A percentile compares a stretch with the other conserved stretches of the same genome.
phyloP scores from a whole-genome alignment of 2,329 filamentous ascomycete genomes.

The Xylaria sp. region DNA sequence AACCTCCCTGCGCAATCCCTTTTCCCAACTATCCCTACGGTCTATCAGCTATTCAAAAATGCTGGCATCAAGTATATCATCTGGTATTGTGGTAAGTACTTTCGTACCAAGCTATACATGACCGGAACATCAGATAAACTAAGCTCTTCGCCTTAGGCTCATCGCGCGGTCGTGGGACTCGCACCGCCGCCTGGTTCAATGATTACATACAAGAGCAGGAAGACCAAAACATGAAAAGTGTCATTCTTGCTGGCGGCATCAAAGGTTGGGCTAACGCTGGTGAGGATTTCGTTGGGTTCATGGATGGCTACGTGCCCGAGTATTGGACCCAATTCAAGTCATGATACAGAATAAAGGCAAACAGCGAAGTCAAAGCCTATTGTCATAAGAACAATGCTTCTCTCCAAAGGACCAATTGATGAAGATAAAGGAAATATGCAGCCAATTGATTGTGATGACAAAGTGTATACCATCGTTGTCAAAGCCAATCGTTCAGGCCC shows the following conservation, averaged over 20 bases:
- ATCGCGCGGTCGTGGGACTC: slow-evolving; percentile 63
- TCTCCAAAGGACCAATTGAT: not conserved
- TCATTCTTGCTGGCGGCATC: slow-evolving; percentile 63
- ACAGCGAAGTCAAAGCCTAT: not conserved
- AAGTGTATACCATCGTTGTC: not conserved
- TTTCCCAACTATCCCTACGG: slow-evolving; percentile 54
- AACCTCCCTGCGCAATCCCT: slow-evolving; percentile 63
- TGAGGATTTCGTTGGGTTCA: slow-evolving; percentile 57
- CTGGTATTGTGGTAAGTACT: slow-evolving; percentile 59
- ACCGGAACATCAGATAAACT: not conserved
- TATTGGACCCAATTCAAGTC: slow-evolving; percentile 46
- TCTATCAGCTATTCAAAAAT: slow-evolving; percentile 57
- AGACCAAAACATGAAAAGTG: slow-evolving; percentile 58
- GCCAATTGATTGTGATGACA: not conserved
- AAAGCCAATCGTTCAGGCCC: slow-evolving; percentile 4
- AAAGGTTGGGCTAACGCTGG: slow-evolving; percentile 65
- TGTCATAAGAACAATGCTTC: not conserved
- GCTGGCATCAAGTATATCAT: slow-evolving; percentile 56
- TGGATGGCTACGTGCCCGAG: slow-evolving; percentile 59
- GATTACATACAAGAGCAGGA: slow-evolving; percentile 59
- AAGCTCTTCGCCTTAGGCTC: slow-evolving; percentile 56
- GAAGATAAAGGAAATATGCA: not conserved
- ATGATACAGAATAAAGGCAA: not conserved
- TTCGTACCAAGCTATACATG: too few relatives aligned
- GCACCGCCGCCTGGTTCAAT: slow-evolving; percentile 66